Conservation (phyloP, 441 rosid genomes). For the Viola pubescens region DNA sequence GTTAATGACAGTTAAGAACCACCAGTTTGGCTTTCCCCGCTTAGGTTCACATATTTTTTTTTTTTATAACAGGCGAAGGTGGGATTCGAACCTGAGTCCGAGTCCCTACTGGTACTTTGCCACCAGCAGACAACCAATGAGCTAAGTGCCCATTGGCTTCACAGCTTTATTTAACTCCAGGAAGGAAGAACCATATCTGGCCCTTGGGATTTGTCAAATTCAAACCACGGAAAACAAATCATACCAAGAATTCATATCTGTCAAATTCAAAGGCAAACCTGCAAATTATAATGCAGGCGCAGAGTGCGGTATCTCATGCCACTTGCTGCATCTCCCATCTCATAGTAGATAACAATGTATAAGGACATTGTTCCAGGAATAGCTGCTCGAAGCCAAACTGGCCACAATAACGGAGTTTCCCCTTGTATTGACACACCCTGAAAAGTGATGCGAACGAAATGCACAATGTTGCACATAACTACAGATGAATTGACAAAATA, state of each 20-base stretch:
- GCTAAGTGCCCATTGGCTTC: no score
- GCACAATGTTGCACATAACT: slow-evolving; percentile 10
- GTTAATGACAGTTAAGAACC: no score
- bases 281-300: slow-evolving; percentile 69
- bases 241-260: slow-evolving; percentile 5
- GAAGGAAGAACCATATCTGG: not conserved
- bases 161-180: no score
- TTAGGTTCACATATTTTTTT: no score
- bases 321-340: slow-evolving; percentile 68
- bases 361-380: slow-evolving; percentile 67
- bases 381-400: slow-evolving; percentile 96
- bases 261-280: slow-evolving; percentile 40
- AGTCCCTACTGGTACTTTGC: no score
- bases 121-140: no score
- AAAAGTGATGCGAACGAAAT: slow-evolving; percentile 17
- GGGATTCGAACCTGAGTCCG: no score
- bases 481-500: slow-evolving; percentile 18
- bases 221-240: not conserved
- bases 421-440: slow-evolving; percentile 61
- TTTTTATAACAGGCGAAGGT: no score
- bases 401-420: slow-evolving; percentile 63
- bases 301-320: slow-evolving; percentile 80
- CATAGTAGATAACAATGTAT: slow-evolving; percentile 69
- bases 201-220: not conserved
- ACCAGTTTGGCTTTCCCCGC: no score